phyloP scores from a whole-genome alignment of 306 rosid genomes.

The Casuarina glauca region DNA sequence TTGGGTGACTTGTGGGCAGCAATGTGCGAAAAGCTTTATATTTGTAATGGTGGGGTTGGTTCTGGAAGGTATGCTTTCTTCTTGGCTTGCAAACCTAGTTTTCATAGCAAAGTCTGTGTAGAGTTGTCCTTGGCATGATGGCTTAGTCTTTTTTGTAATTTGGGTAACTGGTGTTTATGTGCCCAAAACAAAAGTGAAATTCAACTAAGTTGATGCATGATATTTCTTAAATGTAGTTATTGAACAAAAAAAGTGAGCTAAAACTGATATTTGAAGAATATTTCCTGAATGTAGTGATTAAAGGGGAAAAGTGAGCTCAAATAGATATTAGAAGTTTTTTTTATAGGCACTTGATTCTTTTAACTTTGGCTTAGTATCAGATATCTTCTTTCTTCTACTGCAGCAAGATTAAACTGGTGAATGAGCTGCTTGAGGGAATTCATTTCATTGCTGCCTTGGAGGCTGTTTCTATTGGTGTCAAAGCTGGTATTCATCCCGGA shows the following conservation, averaged over 20 bases:
- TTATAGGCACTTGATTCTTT: background rate
- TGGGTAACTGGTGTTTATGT: background rate
- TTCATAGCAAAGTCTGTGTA: background rate
- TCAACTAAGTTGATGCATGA: slow-evolving; percentile 5
- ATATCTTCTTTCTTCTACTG: slow-evolving; percentile 24
- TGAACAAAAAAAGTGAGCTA: background rate
- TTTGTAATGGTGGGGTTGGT: slow-evolving; percentile 87
- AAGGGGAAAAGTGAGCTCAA: background rate
- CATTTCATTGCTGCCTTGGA: slow-evolving; percentile 83
- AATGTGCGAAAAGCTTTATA: slow-evolving; percentile 78
- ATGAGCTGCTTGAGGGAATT: slow-evolving; percentile 79
- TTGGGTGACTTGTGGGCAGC: slow-evolving; percentile 51
- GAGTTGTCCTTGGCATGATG: background rate
- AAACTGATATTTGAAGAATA: background rate
- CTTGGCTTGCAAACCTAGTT: slow-evolving; percentile 27
- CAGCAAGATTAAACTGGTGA: slow-evolving; percentile 76
- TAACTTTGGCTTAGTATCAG: background rate
- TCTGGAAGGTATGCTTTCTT: slow-evolving; percentile 72
- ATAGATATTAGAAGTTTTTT: background rate
- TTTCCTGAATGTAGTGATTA: background rate
- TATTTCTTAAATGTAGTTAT: slow-evolving; percentile 1
- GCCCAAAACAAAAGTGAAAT: slow-evolving; percentile 2
- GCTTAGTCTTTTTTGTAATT: background rate
- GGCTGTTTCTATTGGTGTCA: slow-evolving; percentile 82
- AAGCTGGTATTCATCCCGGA: slow-evolving; percentile 85